Evolutionary conservation across 2,329 filamentous ascomycete genomes (phyloP), one percentile per base, ranked within the genome.

Genomic region (Microdochium bolleyi): DNA sequence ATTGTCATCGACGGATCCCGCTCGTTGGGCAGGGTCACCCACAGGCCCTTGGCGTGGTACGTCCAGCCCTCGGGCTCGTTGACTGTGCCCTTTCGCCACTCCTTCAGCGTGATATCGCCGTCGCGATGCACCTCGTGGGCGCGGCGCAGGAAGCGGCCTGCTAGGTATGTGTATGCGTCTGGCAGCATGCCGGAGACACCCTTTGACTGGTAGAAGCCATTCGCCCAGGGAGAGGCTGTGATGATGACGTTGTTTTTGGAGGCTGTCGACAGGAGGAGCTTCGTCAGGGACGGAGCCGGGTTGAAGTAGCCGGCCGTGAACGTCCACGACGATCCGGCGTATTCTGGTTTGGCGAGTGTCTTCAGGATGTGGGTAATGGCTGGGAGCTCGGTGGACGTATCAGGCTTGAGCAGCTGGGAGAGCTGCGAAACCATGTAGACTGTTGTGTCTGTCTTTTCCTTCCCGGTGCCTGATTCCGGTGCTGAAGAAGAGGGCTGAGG

Each of bases 301-400:
- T 99, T 99, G 74, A 99, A 99, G 73, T 99, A 99, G 51, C 94
- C 94, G 0, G 94, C 94, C 1, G 94, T 97, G 68, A 99, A 97
- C 0, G 90, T 94, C 94, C 94, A 99, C 14, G 83, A 86, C 0
- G 88, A 88, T 32, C 82, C 78, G 10, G 76, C 73, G 61, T 89
- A 88, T 5, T 77, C 72, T 0, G 87, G 79, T 0, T 69, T 71
- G 0, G 85, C 78, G 3, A 96, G 78, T 1, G 80, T 80, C 46
- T 79, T 79, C 3, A 97, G 78, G 38, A 97, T 80, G 48, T 81
- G 80, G 0, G 83, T 89, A 19, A 99, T 74, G 16, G 88, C 87
- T 1, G 89, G 90, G 13, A 94, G 84, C 67, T 99, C 94, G 13
- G 92, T 97, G 1, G 92, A 96, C 0, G 82, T 83, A 60, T 95